phyloP scores from a whole-genome alignment of 768 basidiomycete genomes.

The Boletellus ananiceps region DNA sequence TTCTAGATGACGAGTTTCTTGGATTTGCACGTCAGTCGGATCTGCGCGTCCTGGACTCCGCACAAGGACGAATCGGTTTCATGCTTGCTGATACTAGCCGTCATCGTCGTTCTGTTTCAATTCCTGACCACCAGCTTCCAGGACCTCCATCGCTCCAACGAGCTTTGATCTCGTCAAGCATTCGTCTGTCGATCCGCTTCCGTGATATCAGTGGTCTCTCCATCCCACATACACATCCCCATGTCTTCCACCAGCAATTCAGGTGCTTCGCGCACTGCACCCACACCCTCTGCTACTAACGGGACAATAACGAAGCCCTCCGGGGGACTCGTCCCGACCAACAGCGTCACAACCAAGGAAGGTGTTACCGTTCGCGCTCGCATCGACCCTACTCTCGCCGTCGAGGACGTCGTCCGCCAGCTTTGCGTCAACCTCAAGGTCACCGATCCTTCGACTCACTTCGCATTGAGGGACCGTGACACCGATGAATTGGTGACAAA shows the following conservation, averaged over 20 bases:
- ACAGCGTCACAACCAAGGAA: constrained; percentile 74
- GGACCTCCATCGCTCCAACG: background rate
- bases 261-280: constrained; percentile 27
- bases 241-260: constrained; percentile 30
- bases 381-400: constrained; percentile 79
- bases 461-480: constrained; percentile 72
- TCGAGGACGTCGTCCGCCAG: constrained; percentile 81
- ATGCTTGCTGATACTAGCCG: constrained; percentile 38
- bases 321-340: constrained; percentile 66
- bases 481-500: constrained; percentile 81
- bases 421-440: constrained; percentile 79
- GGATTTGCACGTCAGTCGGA: constrained; percentile 67
- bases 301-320: constrained; percentile 40
- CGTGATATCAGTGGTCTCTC: background rate
- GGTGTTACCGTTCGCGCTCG: constrained; percentile 74
- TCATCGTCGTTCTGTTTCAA: background rate
- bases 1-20: constrained; percentile 39
- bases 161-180: background rate
- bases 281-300: constrained; percentile 25
- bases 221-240: background rate
- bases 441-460: constrained; percentile 65
- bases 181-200: background rate
- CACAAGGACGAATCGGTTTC: constrained; percentile 34
- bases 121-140: constrained; percentile 10
- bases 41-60: constrained; percentile 23